Base-by-base conservation (phyloP, 331 rosid species). In the Telfairia occidentalis region DNA sequence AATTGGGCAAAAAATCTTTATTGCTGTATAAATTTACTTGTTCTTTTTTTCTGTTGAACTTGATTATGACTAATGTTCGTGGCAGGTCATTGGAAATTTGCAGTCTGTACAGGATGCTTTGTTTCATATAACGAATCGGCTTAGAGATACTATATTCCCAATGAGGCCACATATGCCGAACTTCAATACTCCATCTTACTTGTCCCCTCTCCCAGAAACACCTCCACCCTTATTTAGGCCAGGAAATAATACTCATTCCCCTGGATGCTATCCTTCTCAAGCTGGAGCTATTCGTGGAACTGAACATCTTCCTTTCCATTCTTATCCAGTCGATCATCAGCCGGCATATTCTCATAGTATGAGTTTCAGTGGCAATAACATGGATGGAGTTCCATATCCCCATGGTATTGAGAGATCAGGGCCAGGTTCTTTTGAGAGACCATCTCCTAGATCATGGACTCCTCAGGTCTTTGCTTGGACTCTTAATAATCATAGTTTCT, bases 31-130 rank as follows among this genome's bases (percentile, higher is more conserved):
- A 7, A 3, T 28, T 43, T 29, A 46, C 75, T 28, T 2, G 16
- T 29, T 5, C 50, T 10, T 2, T 50, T 71, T 58, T 59, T 78
- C 52, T 49, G n/a, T 45, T 65, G 23, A 38, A 70, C 35, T 59
- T 53, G 54, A 64, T 19, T n/a, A 60, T 38, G 59, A 21, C 16
- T 58, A 32, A 43, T 81, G 76, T 83, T 38, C 66, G 38, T 79
- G 59, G 48, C 84, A 92, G 97, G 92, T 92, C 73, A 83, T 79
- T 54, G 97, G 97, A 71, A 85, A 67, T 79, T 19, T 86, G 70
- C 95, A 86, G 67, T 87, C 88, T 73, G 97, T 92, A 46, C 97
- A 88, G 84, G 97, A 90, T 77, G 97, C 97, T 38, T 83, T 92
- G 81, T 92, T 85, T 85, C 94, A 88, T 71, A 85, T 90, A 81